Evolutionary conservation across 2,329 filamentous ascomycete genomes (phyloP).

Genomic region (Dryadomyces quercivorus): DNA sequence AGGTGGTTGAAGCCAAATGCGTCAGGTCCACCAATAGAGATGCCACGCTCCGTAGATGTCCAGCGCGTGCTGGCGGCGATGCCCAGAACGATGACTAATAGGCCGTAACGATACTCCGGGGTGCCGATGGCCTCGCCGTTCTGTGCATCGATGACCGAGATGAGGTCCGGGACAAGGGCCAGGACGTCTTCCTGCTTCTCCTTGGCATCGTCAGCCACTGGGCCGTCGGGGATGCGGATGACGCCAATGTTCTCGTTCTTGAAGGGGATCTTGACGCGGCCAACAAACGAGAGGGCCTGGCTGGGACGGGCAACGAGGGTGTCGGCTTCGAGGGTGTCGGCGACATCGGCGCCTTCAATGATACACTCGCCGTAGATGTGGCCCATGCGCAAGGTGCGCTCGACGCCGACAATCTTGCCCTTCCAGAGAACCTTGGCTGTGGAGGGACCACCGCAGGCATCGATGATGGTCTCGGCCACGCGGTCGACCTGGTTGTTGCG

Average conservation of each 20-base stretch:
- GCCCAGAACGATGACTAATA: slow-evolving; percentile 36
- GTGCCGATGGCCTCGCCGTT: slow-evolving; percentile 36
- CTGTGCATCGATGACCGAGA: slow-evolving; percentile 32
- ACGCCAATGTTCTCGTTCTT: slow-evolving; percentile 66
- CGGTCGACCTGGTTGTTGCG: slow-evolving; percentile 28
- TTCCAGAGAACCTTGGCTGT: slow-evolving; percentile 34
- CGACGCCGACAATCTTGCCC: slow-evolving; percentile 39
- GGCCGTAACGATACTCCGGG: slow-evolving; percentile 40
- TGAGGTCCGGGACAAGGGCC: slow-evolving; percentile 36
- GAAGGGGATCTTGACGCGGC: slow-evolving; percentile 52
- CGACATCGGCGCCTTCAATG: slow-evolving; percentile 34
- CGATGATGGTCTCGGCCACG: slow-evolving; percentile 33
- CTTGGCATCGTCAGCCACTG: slow-evolving; percentile 1
- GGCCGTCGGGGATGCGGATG: slow-evolving; percentile 17
- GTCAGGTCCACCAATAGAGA: slow-evolving; percentile 36
- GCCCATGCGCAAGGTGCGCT: slow-evolving; percentile 33
- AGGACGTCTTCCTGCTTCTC: slow-evolving; percentile 25
- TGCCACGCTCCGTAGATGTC: slow-evolving; percentile 31
- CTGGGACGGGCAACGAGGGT: background rate
- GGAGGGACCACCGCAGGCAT: slow-evolving; percentile 31
- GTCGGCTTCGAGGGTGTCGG: slow-evolving; percentile 8
- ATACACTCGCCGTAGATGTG: slow-evolving; percentile 41
- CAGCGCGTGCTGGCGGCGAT: slow-evolving; percentile 41
- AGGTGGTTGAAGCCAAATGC: slow-evolving; percentile 35
- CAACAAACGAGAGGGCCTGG: slow-evolving; percentile 20